phyloP scores from a whole-genome alignment of 352 stramenopile species.

The Phytophthora pini region DNA sequence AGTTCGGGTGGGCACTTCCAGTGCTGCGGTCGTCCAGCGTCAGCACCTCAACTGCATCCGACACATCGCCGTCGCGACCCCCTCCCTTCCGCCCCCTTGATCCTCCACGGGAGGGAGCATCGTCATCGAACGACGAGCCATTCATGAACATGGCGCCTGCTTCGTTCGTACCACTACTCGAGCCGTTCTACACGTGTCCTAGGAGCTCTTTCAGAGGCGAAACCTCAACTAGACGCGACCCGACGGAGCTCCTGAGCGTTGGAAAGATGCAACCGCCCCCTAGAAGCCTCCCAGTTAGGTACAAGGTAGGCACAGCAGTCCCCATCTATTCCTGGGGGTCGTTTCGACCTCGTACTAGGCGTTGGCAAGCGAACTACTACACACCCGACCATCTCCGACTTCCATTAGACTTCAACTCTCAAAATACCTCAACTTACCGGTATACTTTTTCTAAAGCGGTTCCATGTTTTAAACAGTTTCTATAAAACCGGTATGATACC shows the following conservation, averaged over 20 bases:
- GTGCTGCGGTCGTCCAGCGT: constrained; percentile 58
- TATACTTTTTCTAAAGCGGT: no score
- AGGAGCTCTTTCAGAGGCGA: constrained; percentile 24
- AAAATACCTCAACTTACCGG: background rate
- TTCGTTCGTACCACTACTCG: constrained; percentile 7
- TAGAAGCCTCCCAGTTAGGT: constrained; percentile 2
- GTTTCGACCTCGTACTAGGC: constrained; percentile 1
- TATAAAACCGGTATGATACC: constrained; percentile 3
- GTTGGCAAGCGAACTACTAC: no score
- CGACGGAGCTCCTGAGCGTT: background rate
- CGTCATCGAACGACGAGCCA: constrained; percentile 77
- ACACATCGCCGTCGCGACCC: constrained; percentile 47
- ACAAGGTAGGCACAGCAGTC: no score
- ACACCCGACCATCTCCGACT: no score
- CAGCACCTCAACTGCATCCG: constrained; percentile 71
- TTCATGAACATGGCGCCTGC: constrained; percentile 85
- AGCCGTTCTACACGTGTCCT: background rate
- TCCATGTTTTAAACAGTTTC: no score
- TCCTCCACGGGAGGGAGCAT: constrained; percentile 31
- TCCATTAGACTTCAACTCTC: constrained; percentile 4
- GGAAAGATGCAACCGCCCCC: constrained; percentile 22
- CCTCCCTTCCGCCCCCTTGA: constrained; percentile 26
- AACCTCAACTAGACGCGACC: constrained; percentile 30
- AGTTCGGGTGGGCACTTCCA: constrained; percentile 65
- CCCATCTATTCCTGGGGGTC: constrained; percentile 19